phyloP scores from a whole-genome alignment of 2,329 filamentous ascomycete species.

The Raffaelea arxii region DNA sequence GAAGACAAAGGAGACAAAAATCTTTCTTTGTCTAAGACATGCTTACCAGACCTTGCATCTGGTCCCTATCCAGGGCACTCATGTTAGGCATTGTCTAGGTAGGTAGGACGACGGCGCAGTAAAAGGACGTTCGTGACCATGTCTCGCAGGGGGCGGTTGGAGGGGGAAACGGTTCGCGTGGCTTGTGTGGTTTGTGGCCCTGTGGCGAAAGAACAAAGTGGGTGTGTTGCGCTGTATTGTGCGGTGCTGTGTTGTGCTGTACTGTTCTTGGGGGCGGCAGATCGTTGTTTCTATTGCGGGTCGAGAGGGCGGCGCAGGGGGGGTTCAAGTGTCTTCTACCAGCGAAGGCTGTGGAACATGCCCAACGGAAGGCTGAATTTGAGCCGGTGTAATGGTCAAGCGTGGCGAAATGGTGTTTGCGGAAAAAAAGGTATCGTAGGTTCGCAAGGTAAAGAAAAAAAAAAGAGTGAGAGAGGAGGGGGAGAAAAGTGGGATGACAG shows the following conservation, averaged over 20 bases:
- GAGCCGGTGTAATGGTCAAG: too few species aligned
- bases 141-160: too few species aligned
- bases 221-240: neutral
- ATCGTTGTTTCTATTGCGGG: neutral
- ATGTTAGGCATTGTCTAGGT: conserved; percentile 39
- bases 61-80: conserved; percentile 62
- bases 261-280: neutral
- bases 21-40: neutral
- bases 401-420: neutral
- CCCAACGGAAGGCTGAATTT: neutral
- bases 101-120: conserved; percentile 47
- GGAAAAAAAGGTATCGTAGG: neutral
- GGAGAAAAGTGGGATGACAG: neutral
- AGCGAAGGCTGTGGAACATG: neutral
- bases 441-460: too few species aligned
- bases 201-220: neutral
- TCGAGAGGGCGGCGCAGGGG: neutral
- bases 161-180: conserved; percentile 10
- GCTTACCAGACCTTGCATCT: conserved; percentile 68
- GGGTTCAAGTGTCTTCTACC: conserved; percentile 6
- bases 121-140: conserved; percentile 43
- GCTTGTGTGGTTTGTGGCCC: neutral
- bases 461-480: neutral
- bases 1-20: too few species aligned
- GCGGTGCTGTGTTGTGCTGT: neutral